phyloP scores from a whole-genome alignment of 116 monocot species.

The Trichopus zeylanicus region DNA sequence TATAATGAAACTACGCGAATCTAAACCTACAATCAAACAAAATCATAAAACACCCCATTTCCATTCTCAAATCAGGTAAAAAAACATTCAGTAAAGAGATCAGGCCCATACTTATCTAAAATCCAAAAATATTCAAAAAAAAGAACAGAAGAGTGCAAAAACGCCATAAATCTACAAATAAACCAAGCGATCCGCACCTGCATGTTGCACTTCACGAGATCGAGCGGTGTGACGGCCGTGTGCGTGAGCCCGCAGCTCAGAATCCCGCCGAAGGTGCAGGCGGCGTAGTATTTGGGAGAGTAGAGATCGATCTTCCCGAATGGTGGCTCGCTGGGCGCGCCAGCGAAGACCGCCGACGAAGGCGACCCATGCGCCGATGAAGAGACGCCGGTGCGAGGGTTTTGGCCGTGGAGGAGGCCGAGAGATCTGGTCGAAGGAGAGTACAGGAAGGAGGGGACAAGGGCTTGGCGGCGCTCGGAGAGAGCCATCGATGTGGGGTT shows the following conservation, averaged over 20 bases:
- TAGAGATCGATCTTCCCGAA: constrained; percentile 48
- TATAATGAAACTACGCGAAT: too few species aligned
- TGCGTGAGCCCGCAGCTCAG: constrained; percentile 68
- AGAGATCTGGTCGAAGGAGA: constrained; percentile 1
- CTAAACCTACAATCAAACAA: too few species aligned
- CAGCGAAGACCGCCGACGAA: constrained; percentile 7
- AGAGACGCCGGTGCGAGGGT: constrained; percentile 10
- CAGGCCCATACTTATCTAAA: too few species aligned
- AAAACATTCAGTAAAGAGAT: too few species aligned
- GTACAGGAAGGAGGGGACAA: constrained; percentile 36
- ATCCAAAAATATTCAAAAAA: too few species aligned
- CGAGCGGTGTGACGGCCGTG: constrained; percentile 71
- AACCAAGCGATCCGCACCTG: constrained; percentile 28
- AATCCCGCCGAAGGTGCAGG: constrained; percentile 47
- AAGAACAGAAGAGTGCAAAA: too few species aligned
- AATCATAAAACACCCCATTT: too few species aligned
- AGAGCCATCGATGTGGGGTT: constrained; percentile 8
- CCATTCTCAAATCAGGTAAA: too few species aligned
- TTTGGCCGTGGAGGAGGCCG: constrained; percentile 3
- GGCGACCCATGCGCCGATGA: neutral
- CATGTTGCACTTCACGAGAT: constrained; percentile 85
- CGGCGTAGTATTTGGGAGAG: constrained; percentile 57
- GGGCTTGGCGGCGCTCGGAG: constrained; percentile 13
- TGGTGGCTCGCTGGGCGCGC: constrained; percentile 21
- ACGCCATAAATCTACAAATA: neutral